Evolutionary conservation across 495 filamentous ascomycete genomes (phyloP), one percentile per base, ranked within the genome.

Genomic region (Sporormia fimetaria): DNA sequence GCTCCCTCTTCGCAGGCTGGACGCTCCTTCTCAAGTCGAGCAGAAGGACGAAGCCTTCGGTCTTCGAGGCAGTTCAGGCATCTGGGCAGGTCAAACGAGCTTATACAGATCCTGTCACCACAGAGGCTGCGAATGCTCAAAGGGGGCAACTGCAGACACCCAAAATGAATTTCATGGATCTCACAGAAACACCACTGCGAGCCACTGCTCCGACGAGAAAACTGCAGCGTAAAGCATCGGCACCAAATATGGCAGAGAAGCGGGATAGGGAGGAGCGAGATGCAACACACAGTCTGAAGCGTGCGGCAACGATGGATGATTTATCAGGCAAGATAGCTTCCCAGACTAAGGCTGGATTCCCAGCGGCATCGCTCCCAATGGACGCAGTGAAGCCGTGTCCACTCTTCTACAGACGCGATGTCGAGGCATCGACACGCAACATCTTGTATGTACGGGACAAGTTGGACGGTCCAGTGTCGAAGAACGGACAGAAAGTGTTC

Each of bases 11-110:
- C 21, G 46, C 46, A 10, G 46, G 46, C 20, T 49, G 46, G 46
- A 43, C 40, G 4, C 37, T 49, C 10, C 40, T 49, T 5, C 28
- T 49, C n/a, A 49, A 49, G 22, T 49, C 46, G 28, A 49, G 46
- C 34, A 49, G 40, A 17, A 43, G 24, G 33, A 21, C 38, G 9
- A 49, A 43, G 18, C 33, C 20, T 15, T 12, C 46, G 2, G 24
- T 49, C 0, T 49, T 49, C 28, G 27, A 33, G 22, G 33, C 32
- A n/a, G 16, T 43, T 8, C 29, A 49, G 16, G 15, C 16, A 1
- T 34, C 45, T 12, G 23, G 21, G 12, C 27, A 33, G 1, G 28
- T 49, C 2, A 33, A 40, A 14, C 46, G 46, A 14, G 40, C 46
- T 8, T 38, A 49, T 22, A 49, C 46, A 16, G 46, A 49, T 14